Evolutionary conservation across 768 basidiomycete genomes (phyloP).

Genomic region (Pisolithus tinctorius): DNA sequence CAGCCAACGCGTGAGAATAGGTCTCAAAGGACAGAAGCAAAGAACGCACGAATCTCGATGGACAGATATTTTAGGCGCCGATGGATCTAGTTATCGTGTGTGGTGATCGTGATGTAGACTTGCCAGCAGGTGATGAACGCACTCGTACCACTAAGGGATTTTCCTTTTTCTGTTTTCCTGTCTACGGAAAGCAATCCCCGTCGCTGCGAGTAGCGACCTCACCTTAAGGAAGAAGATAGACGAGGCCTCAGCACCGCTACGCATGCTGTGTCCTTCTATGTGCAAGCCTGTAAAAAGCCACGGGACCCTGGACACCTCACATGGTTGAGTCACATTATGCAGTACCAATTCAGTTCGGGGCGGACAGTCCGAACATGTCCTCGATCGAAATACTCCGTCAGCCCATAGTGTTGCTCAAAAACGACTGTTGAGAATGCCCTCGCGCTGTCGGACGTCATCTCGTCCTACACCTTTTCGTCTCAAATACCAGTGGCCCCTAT

Average conservation of each 20-base stretch:
- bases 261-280: slow-evolving; percentile 20
- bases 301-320: slow-evolving; percentile 20
- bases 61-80: slow-evolving; percentile 38
- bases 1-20: neutral
- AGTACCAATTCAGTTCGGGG: too few species aligned
- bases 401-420: slow-evolving; percentile 8
- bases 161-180: slow-evolving; percentile 20
- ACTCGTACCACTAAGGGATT: slow-evolving; percentile 32
- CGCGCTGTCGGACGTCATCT: neutral
- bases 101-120: slow-evolving; percentile 82
- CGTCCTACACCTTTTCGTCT: too few species aligned
- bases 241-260: neutral
- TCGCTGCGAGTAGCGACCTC: slow-evolving; percentile 29
- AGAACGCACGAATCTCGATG: slow-evolving; percentile 37
- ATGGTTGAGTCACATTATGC: neutral
- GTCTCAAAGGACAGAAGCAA: neutral
- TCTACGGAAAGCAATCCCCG: slow-evolving; percentile 34
- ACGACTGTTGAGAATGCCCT: too few species aligned
- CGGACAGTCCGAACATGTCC: too few species aligned
- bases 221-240: slow-evolving; percentile 5
- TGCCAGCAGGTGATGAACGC: slow-evolving; percentile 83
- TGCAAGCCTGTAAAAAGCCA: slow-evolving; percentile 26
- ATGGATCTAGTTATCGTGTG: slow-evolving; percentile 52
- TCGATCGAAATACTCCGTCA: neutral
- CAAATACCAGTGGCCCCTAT: too few species aligned